Base-by-base conservation (phyloP, 371 early-diverging fungal species). In the Mortierella sp. region DNA sequence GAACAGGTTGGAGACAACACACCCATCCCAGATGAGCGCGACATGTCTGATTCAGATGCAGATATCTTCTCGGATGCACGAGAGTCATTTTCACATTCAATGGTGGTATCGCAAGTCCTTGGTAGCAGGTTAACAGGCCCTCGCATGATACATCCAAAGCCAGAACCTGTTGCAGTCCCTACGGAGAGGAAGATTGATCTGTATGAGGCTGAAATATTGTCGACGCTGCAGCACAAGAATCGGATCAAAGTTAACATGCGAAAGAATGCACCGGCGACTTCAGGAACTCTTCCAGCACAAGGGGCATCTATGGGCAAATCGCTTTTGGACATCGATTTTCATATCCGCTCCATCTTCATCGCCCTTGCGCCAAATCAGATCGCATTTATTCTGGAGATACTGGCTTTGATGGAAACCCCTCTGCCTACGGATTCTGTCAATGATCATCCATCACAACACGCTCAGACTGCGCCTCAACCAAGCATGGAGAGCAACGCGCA, bases 281-380 rank as follows among this genome's bases (percentile, higher is more conserved):
- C 69, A n/a, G 64, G 68, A 46, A 39, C 68, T 0, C n/a, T 46
- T 12, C n/a, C 55, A 5, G 4, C 53, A 17, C 63, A 57, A 23
- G 52, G 50, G 3, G 72, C 51, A 32, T 50, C 58, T 19, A 37
- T 63, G 5, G 50, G 39, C 14, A 68, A 44, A 37, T 60, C 78
- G 21, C 53, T 65, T 17, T 24, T 80, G 28, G 78, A 78, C 31
- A 57, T 80, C 12, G 78, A 78, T 32, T 65, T 78, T 14, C 51
- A 58, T 50, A 42, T 80, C 15, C 56, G 55, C 27, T 68, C 78
- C 3, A 53, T 80, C 9, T 68, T 78, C 27, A 50, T 78, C 11
- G 78, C 63, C 7, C 50, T 80, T 24, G 72, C 78, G 3, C 80
- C 80, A 17, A 72, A 56, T 19, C 80, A 80, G 31, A 53, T 80